phyloP scores from a whole-genome alignment of 2,329 filamentous ascomycete species.

The Ceratocystis harringtonii region DNA sequence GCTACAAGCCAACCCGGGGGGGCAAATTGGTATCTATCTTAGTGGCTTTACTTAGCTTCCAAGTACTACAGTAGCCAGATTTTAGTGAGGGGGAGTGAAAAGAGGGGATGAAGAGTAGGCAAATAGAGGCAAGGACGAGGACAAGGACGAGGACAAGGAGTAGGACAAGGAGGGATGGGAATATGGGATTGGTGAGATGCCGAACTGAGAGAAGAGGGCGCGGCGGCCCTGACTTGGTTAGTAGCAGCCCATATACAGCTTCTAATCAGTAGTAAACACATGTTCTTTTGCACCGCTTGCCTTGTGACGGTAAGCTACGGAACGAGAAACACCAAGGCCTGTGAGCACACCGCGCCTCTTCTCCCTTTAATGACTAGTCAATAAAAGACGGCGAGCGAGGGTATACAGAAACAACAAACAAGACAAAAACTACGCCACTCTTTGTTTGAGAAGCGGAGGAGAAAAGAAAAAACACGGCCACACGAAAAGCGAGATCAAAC shows the following conservation, averaged over 20 bases:
- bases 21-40: slow-evolving; percentile 2
- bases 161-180: too few relatives aligned
- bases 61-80: not conserved
- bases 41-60: not conserved
- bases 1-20: not conserved
- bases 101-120: not conserved
- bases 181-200: not conserved
- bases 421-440: not conserved
- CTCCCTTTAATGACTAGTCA: not conserved
- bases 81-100: not conserved
- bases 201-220: not conserved
- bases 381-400: too few relatives aligned
- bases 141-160: too few relatives aligned
- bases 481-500: not conserved
- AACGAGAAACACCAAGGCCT: not conserved
- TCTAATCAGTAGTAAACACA: not conserved
- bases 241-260: not conserved
- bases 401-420: not conserved
- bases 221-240: too few relatives aligned
- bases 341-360: not conserved
- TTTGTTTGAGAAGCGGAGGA: not conserved
- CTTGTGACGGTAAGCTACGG: not conserved
- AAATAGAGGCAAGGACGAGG: not conserved
- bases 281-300: not conserved
- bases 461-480: not conserved